Evolutionary conservation across 805 yeast genomes (phyloP), one percentile per base, ranked within the genome.

Genomic region (Pichia heedii): DNA sequence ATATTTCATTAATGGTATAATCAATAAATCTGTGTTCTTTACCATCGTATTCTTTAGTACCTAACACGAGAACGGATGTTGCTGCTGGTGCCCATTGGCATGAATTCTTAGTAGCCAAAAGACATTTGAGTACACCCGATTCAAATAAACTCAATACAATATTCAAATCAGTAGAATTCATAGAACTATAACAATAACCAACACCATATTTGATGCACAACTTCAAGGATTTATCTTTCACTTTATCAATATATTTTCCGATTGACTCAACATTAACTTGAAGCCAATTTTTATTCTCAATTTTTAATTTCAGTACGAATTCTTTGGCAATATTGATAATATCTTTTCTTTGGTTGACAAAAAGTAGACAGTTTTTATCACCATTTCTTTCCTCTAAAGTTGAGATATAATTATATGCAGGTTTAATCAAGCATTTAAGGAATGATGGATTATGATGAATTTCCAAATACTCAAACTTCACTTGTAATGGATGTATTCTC

Each of bases 21-120:
- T 81, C 84, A 36, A 79, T 59, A 49, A 73, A 76, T 27, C 89
- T 64, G 52, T 80, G 85, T 50, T 84, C 95, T 40, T 69, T 73
- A 0, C 85, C 90, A 37, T 85, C 93, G 54, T 68, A 82, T 18
- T 61, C 67, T 52, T 77, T 81, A 0, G 96, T 87, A 12, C 94
- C 85, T 44, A 81, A 56, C 5, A 90, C 68, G 22, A 83, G 60
- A 3, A 83, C 84, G 39, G 69, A 60, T 34, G 69, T 63, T 0
- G 86, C 77, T 1, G 59, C 34, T 0, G 89, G 86, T 8, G 68
- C 61, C 49, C 62, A 68, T 36, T 58, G 50, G 33, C 78, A 68
- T 3, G 77, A 69, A 2, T 80, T 89, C 42, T 71, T 70, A 0
- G 88, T 67, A 0, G 81, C 80, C 18, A 89, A 46, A n/a, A 88